These are phyloP conservation scores for Halenospora varia DNA, from an alignment of 495 filamentous ascomycete genomes.

Conservation along the genomic window DNA sequence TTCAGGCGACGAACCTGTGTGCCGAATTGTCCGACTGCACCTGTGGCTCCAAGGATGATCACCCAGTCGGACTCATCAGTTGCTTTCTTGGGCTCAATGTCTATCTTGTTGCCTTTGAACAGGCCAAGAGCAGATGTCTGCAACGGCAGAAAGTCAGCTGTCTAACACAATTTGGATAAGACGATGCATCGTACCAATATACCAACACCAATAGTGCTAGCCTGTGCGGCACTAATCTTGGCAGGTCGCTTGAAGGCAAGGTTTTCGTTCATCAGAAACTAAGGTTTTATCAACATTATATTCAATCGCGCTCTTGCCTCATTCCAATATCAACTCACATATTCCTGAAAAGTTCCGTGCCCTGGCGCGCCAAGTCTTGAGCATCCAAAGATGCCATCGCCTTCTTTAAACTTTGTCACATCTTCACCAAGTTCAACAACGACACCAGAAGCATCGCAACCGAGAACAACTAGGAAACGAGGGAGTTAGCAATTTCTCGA, in stretches of 20 bases:
- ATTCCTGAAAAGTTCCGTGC: conserved; percentile 42
- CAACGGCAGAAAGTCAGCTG: background rate
- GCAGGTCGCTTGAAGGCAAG: conserved; percentile 31
- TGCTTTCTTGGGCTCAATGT: conserved; percentile 21
- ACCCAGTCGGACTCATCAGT: conserved; percentile 36
- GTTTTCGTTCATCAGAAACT: conserved; percentile 39
- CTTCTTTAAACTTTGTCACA: conserved; percentile 27
- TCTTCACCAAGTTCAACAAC: conserved; percentile 26
- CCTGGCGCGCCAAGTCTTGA: conserved; percentile 34
- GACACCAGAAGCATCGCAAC: conserved; percentile 29
- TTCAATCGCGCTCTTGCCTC: background rate
- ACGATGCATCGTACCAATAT: conserved; percentile 23
- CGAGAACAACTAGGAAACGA: too few species aligned
- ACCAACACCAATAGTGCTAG: conserved; percentile 37
- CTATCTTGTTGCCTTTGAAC: conserved; percentile 25
- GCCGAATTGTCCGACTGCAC: conserved; percentile 38
- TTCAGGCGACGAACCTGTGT: conserved; percentile 26
- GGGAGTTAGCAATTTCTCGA: too few species aligned
- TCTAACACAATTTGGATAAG: background rate
- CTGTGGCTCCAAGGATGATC: conserved; percentile 38
- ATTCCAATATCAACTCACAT: conserved; percentile 7
- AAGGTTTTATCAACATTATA: too few species aligned
- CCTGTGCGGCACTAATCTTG: conserved; percentile 31
- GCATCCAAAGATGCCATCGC: conserved; percentile 39
- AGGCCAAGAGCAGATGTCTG: conserved; percentile 28